Percentiles rank a stretch among this genome's conserved stretches.
Conservation (phyloP, 345 rosid genomes). For the Brassica nigra region DNA sequence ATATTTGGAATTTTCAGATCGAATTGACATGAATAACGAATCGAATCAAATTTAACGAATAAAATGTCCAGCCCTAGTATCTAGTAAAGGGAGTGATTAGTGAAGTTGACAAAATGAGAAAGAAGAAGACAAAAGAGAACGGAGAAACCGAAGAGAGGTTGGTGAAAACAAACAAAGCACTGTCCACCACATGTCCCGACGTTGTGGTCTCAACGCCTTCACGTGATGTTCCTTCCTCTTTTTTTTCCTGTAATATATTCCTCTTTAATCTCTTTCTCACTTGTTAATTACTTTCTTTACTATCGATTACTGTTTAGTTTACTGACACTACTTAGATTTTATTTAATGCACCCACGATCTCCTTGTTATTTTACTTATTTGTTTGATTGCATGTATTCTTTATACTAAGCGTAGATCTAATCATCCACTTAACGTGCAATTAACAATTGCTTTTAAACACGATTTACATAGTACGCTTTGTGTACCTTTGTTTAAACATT, state of each 20-base stretch:
- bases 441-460: background rate
- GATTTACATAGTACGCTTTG: background rate
- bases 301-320: background rate
- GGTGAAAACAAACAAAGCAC: slow-evolving; percentile 18
- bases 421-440: slow-evolving; percentile 12
- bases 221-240: slow-evolving; percentile 29
- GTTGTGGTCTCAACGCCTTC: slow-evolving; percentile 34
- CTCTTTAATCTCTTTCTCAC: background rate
- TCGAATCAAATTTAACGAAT: too few relatives aligned
- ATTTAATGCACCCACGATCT: slow-evolving; percentile 28
- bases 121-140: slow-evolving; percentile 32
- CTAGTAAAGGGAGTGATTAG: too few relatives aligned
- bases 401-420: slow-evolving; percentile 9
- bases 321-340: slow-evolving; percentile 1
- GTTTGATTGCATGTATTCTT: background rate
- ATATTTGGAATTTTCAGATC: too few relatives aligned
- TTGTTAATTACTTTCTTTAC: background rate
- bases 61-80: too few relatives aligned
- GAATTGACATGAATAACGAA: too few relatives aligned
- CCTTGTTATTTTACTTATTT: background rate
- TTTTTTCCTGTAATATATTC: background rate
- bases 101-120: background rate
- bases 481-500: background rate
- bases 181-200: slow-evolving; percentile 35
- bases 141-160: slow-evolving; percentile 40